Percentiles rank a stretch among this genome's conserved stretches.
These are phyloP conservation scores for Heliophila coronopifolia DNA, from an alignment of 441 rosid species.

Conservation along the genomic window DNA sequence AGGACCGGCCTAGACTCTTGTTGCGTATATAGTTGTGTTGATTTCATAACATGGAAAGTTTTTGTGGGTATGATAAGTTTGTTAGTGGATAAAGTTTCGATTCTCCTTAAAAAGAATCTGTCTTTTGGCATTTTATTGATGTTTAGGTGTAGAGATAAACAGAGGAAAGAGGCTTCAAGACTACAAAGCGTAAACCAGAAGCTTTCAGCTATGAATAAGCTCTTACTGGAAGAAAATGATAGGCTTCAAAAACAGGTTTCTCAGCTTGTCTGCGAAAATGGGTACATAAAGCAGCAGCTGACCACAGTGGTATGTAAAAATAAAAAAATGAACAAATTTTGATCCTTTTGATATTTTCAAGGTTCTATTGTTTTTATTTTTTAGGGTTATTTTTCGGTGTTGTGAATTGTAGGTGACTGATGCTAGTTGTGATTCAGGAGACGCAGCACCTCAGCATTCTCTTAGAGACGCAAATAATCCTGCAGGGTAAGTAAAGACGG, in stretches of 20 bases:
- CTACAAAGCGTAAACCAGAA: slow-evolving; percentile 94
- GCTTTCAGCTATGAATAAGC: slow-evolving; percentile 93
- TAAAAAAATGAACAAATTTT: background rate
- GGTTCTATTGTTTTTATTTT: no score
- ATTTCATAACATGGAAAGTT: no score
- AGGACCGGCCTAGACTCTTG: no score
- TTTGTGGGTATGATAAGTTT: no score
- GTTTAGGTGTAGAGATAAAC: slow-evolving; percentile 91
- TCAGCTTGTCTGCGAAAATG: slow-evolving; percentile 87
- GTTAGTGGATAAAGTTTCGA: no score
- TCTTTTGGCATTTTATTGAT: background rate
- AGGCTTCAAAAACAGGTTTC: slow-evolving; percentile 99
- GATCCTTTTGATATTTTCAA: background rate
- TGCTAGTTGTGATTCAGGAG: slow-evolving; percentile 77
- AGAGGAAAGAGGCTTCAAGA: slow-evolving; percentile 95
- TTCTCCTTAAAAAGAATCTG: background rate
- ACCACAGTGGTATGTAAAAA: slow-evolving; percentile 44
- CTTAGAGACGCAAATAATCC: slow-evolving; percentile 79
- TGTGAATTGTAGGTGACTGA: slow-evolving; percentile 50
- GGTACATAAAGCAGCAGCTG: slow-evolving; percentile 89
- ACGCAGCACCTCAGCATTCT: slow-evolving; percentile 69
- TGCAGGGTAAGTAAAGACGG: slow-evolving; percentile 54
- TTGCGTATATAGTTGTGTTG: no score
- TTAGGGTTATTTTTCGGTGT: no score
- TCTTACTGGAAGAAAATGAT: slow-evolving; percentile 96